These are phyloP conservation scores for Salix viminalis DNA, from an alignment of 345 rosid species.

Conservation along the genomic window DNA sequence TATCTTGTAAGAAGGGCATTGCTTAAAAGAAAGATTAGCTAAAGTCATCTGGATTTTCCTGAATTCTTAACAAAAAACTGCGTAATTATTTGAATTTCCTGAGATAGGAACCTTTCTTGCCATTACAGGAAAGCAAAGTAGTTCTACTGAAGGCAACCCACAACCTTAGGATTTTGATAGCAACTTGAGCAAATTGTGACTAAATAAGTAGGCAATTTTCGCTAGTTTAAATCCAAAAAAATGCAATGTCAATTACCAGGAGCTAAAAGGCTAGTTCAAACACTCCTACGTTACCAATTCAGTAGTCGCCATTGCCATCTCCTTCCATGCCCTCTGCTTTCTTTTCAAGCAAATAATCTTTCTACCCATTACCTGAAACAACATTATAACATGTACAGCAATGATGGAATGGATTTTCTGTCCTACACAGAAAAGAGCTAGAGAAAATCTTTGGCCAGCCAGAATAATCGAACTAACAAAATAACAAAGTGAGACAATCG, in stretches of 20 bases:
- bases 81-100: conserved; percentile 3
- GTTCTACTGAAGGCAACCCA: neutral
- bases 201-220: neutral
- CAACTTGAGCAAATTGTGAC: conserved; percentile 2
- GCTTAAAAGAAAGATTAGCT: conserved; percentile 38
- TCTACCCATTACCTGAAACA: neutral
- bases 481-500: neutral
- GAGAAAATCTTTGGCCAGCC: neutral
- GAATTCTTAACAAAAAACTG: neutral
- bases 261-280: neutral
- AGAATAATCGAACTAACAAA: neutral
- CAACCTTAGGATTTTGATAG: neutral
- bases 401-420: neutral
- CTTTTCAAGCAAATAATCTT: neutral
- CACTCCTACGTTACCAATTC: neutral
- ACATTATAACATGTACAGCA: neutral
- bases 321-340: neutral
- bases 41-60: neutral
- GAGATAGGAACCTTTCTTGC: conserved; percentile 25
- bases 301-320: neutral
- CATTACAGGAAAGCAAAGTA: conserved; percentile 31
- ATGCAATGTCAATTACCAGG: conserved; percentile 24
- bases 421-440: neutral
- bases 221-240: conserved; percentile 9
- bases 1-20: conserved; percentile 36